Conservation (phyloP, 805 yeast genomes). For the Saturnispora serradocipensis region DNA sequence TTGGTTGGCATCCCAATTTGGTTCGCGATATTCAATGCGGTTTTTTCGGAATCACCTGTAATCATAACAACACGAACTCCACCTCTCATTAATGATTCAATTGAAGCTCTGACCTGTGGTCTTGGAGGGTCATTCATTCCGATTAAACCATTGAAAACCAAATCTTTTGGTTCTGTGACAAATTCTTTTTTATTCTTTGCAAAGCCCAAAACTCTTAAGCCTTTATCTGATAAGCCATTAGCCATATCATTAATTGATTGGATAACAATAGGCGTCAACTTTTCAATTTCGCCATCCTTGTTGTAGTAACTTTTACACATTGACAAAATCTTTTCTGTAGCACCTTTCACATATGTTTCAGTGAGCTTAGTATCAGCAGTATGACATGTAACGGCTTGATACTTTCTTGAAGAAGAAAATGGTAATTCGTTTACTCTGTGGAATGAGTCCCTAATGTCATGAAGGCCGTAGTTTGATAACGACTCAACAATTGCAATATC, state of each 20-base stretch:
- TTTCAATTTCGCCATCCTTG: slow-evolving; percentile 49
- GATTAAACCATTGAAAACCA: slow-evolving; percentile 74
- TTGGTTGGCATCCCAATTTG: slow-evolving; percentile 75
- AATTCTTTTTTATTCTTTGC: slow-evolving; percentile 43
- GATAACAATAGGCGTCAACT: slow-evolving; percentile 43
- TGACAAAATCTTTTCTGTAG: slow-evolving; percentile 62
- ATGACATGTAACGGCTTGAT: slow-evolving; percentile 75
- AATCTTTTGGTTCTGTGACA: slow-evolving; percentile 40
- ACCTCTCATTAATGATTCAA: slow-evolving; percentile 71
- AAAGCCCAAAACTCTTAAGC: slow-evolving; percentile 78
- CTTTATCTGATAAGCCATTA: slow-evolving; percentile 62
- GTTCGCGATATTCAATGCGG: slow-evolving; percentile 76
- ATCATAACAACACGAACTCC: slow-evolving; percentile 98
- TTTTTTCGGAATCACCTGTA: slow-evolving; percentile 87
- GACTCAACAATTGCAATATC: slow-evolving; percentile 85
- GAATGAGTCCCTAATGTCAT: slow-evolving; percentile 55
- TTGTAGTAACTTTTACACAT: slow-evolving; percentile 52
- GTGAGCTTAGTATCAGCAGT: slow-evolving; percentile 47
- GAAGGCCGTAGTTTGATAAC: slow-evolving; percentile 57
- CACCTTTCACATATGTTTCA: slow-evolving; percentile 79
- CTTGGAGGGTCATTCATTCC: slow-evolving; percentile 99
- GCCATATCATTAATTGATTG: slow-evolving; percentile 48
- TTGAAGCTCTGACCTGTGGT: slow-evolving; percentile 68
- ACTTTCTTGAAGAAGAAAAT: slow-evolving; percentile 75
- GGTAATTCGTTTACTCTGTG: slow-evolving; percentile 68